Percentiles rank a stretch among this genome's conserved stretches.
phyloP scores from a whole-genome alignment of 2,329 filamentous ascomycete species.

The Leptographium radiaticola region DNA sequence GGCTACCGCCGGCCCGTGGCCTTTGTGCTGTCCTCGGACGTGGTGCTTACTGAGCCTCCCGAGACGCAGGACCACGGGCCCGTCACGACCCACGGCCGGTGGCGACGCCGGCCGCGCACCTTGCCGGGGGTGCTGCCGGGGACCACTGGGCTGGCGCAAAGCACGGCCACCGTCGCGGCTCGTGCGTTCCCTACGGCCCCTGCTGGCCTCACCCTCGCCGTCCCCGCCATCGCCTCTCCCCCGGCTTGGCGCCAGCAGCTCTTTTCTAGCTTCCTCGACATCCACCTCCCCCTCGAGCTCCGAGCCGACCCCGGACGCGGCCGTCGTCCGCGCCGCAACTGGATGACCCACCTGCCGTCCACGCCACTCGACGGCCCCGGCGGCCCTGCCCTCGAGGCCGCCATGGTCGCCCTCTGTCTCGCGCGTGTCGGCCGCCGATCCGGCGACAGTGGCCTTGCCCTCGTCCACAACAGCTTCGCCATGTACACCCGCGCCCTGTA shows the following conservation, averaged over 20 bases:
- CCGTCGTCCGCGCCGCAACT: conserved; percentile 6
- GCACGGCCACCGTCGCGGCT: too few species aligned
- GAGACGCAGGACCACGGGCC: not conserved
- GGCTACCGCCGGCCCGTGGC: conserved; percentile 13
- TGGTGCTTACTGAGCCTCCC: not conserved
- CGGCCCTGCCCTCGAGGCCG: conserved; percentile 6
- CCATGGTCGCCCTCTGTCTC: conserved; percentile 9
- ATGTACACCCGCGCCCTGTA: conserved; percentile 9
- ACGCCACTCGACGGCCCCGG: not conserved
- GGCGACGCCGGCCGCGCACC: conserved; percentile 5
- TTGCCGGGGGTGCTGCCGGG: not conserved
- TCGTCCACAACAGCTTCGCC: conserved; percentile 9
- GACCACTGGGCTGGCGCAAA: too few species aligned
- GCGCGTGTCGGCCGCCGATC: conserved; percentile 8
- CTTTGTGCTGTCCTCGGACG: conserved; percentile 9
- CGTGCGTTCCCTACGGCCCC: too few species aligned
- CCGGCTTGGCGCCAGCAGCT: conserved; percentile 11
- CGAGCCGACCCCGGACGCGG: not conserved
- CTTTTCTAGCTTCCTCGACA: conserved; percentile 7
- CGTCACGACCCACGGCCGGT: conserved; percentile 9
- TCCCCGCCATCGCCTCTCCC: not conserved
- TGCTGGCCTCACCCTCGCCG: not conserved
- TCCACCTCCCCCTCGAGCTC: conserved; percentile 8
- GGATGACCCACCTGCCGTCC: conserved; percentile 8
- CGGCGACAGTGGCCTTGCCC: conserved; percentile 1